phyloP scores from a whole-genome alignment of 2,329 filamentous ascomycete genomes.

The Coniosporium tulheliwenetii region DNA sequence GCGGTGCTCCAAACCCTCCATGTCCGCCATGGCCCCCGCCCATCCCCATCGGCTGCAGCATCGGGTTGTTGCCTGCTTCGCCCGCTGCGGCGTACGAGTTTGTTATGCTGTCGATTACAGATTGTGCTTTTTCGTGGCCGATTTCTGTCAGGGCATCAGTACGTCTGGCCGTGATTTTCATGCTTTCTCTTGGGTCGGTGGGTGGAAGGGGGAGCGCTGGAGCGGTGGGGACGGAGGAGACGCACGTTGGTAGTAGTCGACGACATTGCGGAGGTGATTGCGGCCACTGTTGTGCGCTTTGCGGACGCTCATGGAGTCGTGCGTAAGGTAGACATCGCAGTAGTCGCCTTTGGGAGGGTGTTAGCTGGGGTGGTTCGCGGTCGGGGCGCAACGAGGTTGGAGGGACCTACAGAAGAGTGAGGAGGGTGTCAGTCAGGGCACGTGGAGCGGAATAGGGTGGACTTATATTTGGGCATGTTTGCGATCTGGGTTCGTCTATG shows the following conservation, averaged over 20 bases:
- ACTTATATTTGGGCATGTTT: slow-evolving; percentile 12
- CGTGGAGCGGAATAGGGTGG: neutral
- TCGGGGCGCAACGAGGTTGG: neutral
- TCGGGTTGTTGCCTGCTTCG: slow-evolving; percentile 71
- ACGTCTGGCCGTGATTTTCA: neutral
- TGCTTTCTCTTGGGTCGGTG: neutral
- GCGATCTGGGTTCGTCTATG: neutral
- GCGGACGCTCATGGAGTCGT: slow-evolving; percentile 98
- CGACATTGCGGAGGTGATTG: slow-evolving; percentile 93
- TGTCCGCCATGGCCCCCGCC: neutral
- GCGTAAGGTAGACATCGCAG: slow-evolving; percentile 99
- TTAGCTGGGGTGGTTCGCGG: neutral
- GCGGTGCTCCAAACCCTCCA: slow-evolving; percentile 22
- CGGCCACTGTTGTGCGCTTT: slow-evolving; percentile 95
- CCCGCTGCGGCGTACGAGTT: slow-evolving; percentile 90
- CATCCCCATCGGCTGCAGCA: slow-evolving; percentile 43
- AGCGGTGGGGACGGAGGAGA: slow-evolving; percentile 3
- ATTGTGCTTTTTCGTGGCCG: slow-evolving; percentile 95
- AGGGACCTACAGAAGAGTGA: slow-evolving; percentile 10
- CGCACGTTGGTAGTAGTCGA: slow-evolving; percentile 93
- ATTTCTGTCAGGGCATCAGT: slow-evolving; percentile 47
- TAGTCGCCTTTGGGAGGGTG: slow-evolving; percentile 51
- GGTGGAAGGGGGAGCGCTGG: neutral
- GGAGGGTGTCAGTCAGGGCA: slow-evolving; percentile 5
- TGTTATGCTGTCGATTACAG: slow-evolving; percentile 95